Percentiles rank a stretch among this genome's conserved stretches.
Evolutionary conservation across 805 yeast genomes (phyloP).

Genomic region (Candida verbasci): DNA sequence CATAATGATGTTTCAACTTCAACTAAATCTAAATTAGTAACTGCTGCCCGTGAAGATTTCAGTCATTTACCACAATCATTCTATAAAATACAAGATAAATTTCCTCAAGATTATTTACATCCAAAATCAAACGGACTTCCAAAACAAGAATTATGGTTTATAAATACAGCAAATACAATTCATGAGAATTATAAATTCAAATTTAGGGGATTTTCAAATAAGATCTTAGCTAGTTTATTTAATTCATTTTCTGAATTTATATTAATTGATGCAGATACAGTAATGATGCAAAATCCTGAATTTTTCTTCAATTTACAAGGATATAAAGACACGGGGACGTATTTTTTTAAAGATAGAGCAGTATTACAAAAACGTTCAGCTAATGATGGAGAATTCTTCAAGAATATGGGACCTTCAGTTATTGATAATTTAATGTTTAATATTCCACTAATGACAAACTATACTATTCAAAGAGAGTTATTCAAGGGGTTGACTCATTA

Average conservation of each 20-base stretch:
- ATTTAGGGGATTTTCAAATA: conserved; percentile 27
- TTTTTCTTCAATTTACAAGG: conserved; percentile 26
- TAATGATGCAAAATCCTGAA: conserved; percentile 28
- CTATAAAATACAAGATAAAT: conserved; percentile 14
- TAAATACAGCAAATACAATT: conserved; percentile 24
- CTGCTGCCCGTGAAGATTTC: conserved; percentile 23
- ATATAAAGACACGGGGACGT: conserved; percentile 30
- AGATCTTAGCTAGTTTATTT: conserved; percentile 54
- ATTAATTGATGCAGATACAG: conserved; percentile 51
- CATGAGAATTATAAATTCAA: conserved; percentile 17
- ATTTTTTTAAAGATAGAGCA: conserved; percentile 27
- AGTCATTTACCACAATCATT: conserved; percentile 21
- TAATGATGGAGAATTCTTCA: conserved; percentile 19
- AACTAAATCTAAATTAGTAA: conserved; percentile 19
- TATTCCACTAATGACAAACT: conserved; percentile 27
- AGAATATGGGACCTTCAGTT: conserved; percentile 21
- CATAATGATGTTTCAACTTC: conserved; percentile 22
- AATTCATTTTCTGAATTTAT: conserved; percentile 54
- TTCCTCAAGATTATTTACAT: conserved; percentile 14
- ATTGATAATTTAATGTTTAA: conserved; percentile 28
- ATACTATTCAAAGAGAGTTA: conserved; percentile 25
- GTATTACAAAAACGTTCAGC: conserved; percentile 19
- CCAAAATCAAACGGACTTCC: conserved; percentile 21
- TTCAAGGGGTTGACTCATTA: conserved; percentile 37
- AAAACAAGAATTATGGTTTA: conserved; percentile 36